phyloP scores from a whole-genome alignment of 225 moss, liverwort and hornwort genomes.

The Ulota crispa region DNA sequence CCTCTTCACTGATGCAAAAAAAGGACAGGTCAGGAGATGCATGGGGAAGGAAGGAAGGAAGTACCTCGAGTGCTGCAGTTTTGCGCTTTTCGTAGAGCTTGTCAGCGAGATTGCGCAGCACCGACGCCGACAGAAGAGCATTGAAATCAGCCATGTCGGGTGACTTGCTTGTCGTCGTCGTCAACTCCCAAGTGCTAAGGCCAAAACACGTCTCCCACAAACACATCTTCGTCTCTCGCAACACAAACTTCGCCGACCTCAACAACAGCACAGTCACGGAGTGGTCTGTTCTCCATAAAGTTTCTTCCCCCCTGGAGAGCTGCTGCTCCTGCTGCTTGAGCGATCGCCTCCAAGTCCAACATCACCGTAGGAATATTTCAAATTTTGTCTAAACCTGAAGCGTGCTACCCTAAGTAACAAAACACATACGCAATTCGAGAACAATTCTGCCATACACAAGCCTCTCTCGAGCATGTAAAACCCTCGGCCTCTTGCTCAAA shows the following conservation, averaged over 20 bases:
- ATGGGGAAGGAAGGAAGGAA: background rate
- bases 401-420: background rate
- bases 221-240: conserved; percentile 24
- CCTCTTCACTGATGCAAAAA: background rate
- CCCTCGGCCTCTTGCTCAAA: background rate
- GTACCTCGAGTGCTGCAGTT: conserved; percentile 86
- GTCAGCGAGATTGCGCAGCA: conserved; percentile 80
- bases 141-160: conserved; percentile 62
- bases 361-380: background rate
- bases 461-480: background rate
- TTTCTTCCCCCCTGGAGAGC: background rate
- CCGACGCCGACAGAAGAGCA: conserved; percentile 59
- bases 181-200: conserved; percentile 25
- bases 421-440: background rate
- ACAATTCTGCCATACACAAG: background rate
- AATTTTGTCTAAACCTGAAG: background rate
- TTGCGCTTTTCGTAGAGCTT: conserved; percentile 93
- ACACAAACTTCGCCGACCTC: background rate
- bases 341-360: background rate
- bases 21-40: background rate
- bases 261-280: background rate
- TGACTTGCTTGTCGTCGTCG: background rate
- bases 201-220: conserved; percentile 18
- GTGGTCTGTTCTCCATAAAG: too few species aligned
- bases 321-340: background rate